phyloP scores from a whole-genome alignment of 371 early-diverging fungal genomes.

The Parasitella parasitica region DNA sequence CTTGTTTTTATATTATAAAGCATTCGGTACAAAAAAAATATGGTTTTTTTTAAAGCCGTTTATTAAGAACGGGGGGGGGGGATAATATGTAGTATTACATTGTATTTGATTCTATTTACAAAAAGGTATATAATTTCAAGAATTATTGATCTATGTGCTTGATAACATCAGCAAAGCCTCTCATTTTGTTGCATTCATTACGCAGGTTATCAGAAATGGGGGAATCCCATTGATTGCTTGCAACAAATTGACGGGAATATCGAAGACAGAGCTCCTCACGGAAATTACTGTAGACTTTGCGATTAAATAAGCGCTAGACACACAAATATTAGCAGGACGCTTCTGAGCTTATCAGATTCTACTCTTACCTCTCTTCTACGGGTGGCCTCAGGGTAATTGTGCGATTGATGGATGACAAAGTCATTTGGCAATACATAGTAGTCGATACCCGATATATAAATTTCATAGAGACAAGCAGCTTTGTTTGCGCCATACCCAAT shows the following conservation, averaged over 20 bases:
- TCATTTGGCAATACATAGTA: constrained; percentile 65
- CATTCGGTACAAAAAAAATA: neutral
- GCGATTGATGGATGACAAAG: constrained; percentile 69
- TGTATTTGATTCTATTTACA: neutral
- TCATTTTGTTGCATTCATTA: constrained; percentile 52
- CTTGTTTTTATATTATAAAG: neutral
- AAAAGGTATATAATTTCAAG: constrained; percentile 8
- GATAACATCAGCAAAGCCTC: constrained; percentile 35
- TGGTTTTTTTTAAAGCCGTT: neutral
- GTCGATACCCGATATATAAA: constrained; percentile 65
- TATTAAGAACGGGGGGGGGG: neutral
- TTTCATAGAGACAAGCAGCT: constrained; percentile 71
- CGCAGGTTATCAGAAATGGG: constrained; percentile 49
- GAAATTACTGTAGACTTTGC: constrained; percentile 61
- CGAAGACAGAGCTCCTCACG: constrained; percentile 66
- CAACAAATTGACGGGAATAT: constrained; percentile 56
- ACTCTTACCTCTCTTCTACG: constrained; percentile 60
- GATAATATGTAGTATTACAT: neutral
- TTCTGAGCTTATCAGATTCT: neutral
- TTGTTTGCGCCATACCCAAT: constrained; percentile 76
- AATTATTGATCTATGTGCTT: constrained; percentile 5
- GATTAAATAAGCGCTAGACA: constrained; percentile 60
- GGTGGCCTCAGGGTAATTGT: constrained; percentile 57
- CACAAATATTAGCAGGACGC: neutral
- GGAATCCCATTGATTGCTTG: constrained; percentile 49